Evolutionary conservation across 305 asterid species (phyloP), one percentile per base, ranked within the genome.

Genomic region (Stenogyne calaminthoides): DNA sequence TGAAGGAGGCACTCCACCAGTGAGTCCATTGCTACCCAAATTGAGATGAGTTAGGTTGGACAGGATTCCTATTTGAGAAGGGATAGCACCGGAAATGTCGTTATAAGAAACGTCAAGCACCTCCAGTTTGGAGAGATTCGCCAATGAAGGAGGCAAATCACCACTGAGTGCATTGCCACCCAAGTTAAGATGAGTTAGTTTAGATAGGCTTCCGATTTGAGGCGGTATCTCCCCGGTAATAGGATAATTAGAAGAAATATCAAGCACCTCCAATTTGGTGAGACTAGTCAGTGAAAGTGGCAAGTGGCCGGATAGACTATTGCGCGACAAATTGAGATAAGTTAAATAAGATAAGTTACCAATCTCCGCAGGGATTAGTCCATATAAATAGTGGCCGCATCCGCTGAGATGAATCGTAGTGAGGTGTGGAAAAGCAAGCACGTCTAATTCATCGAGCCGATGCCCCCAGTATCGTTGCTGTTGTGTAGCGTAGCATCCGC

Each of bases 351-450:
- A 40, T 2, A 40, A 14, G 11, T 40, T 3, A 40, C 47, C 47
- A n/a, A n/a, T n/a, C n/a, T n/a, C n/a, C 9, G 9, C 85, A 40
- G 47, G 47, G 47, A 40, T 40, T 40, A 9, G 3, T 40, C 47
- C 47, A 9, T 4, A 3, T 14, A 40, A 3, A 25, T 25, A 2
- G 29, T 0, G 0, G 29, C 29, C 47, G n/a, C n/a, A 9, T 2
- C 3, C 47, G 11, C 4, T 9, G 11, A 40, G 14, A 40, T 40
- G 47, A 40, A 40, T 2, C 2, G 15, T 42, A 42, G 49, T 42
- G 15, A 42, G 49, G 49, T 3, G 2, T 11, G 49, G 15, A 42
- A 42, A 42, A 2, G 49, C 49, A 42, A 42, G 15, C 4, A 42
- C 4, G 2, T 42, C 15, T 3, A 42, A 42, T 42, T 42, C 49